phyloP scores from a whole-genome alignment of 139 green algal species.

The Volvox africanus region DNA sequence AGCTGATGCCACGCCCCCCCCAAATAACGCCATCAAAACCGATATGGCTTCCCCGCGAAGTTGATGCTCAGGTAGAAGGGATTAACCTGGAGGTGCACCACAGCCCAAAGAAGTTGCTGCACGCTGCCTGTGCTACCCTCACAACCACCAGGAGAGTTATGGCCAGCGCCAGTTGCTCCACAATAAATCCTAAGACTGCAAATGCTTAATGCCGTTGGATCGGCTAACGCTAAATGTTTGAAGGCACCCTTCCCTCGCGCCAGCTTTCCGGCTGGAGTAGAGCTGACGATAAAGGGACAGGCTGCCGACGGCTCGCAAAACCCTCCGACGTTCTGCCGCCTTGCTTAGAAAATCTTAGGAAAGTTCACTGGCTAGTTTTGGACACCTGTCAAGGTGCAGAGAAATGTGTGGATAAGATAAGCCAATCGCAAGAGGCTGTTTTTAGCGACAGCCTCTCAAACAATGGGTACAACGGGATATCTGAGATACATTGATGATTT shows the following conservation, averaged over 20 bases:
- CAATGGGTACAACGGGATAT: too few relatives aligned
- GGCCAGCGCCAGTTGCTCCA: background rate
- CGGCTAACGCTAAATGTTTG: background rate
- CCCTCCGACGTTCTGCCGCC: background rate
- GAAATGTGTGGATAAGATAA: too few relatives aligned
- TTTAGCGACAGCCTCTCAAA: too few relatives aligned
- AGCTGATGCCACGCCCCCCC: background rate
- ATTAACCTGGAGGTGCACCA: too few relatives aligned
- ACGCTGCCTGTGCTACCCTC: background rate
- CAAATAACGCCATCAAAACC: background rate
- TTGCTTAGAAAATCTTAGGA: background rate
- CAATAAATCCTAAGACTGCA: background rate
- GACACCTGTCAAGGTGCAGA: background rate
- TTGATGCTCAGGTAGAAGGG: too few relatives aligned
- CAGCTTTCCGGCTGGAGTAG: background rate
- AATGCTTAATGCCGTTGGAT: background rate
- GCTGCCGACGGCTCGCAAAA: background rate
- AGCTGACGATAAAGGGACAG: background rate
- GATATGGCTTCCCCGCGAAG: background rate
- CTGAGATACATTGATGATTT: too few relatives aligned
- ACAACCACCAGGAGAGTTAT: background rate
- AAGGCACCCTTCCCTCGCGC: background rate
- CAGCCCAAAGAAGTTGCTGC: background rate
- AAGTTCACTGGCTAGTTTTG: background rate
- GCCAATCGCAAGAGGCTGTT: too few relatives aligned